Evolutionary conservation across 352 stramenopile genomes (phyloP).

Genomic region (Globisporangium radiosum): DNA sequence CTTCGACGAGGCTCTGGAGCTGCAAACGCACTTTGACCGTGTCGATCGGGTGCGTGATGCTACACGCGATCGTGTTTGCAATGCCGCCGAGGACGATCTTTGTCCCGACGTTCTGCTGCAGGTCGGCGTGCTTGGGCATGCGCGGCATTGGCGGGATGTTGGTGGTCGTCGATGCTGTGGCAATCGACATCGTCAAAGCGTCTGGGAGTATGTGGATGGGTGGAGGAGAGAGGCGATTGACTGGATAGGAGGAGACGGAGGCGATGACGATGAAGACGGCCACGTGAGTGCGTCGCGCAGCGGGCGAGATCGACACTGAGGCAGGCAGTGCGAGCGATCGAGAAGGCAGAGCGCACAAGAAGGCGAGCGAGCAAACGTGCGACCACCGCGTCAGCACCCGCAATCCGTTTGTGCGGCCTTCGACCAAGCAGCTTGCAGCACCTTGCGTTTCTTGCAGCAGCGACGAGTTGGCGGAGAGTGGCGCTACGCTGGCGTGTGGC

Average conservation of each 20-base stretch:
- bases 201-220: neutral
- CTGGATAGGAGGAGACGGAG: neutral
- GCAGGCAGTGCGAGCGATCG: neutral
- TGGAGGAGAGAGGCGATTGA: neutral
- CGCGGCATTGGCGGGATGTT: constrained; percentile 2
- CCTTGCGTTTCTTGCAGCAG: too few species aligned
- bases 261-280: neutral
- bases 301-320: constrained; percentile 13
- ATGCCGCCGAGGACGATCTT: constrained; percentile 61
- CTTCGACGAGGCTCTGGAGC: constrained; percentile 32
- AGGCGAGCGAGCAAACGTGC: too few species aligned
- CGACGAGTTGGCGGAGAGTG: too few species aligned
- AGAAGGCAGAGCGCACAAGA: too few species aligned
- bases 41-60: constrained; percentile 57
- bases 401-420: too few species aligned
- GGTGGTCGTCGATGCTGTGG: neutral
- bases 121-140: constrained; percentile 27
- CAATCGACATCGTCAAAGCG: constrained; percentile 5
- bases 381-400: too few species aligned
- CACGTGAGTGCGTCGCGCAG: constrained; percentile 9
- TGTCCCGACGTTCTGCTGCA: constrained; percentile 46
- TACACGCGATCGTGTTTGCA: constrained; percentile 49
- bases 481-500: too few species aligned
- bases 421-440: too few species aligned
- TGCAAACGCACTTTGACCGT: constrained; percentile 65